Percentiles rank a stretch among this genome's conserved stretches.
Evolutionary conservation across 306 rosid species (phyloP).

Genomic region (Luffa aegyptiaca): DNA sequence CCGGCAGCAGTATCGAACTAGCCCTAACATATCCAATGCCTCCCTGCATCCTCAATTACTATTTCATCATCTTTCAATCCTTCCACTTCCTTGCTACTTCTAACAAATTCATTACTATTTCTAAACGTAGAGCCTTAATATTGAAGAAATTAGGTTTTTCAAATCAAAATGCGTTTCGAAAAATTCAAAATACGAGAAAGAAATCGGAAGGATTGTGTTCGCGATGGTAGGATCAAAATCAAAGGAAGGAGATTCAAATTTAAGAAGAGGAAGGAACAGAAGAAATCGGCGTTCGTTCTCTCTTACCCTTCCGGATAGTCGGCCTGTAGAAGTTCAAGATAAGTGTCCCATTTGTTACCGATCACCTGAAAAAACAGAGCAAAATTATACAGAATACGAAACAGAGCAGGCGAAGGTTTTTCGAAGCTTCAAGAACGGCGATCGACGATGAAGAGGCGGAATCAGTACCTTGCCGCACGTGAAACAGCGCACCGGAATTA

Average conservation of each 20-base stretch:
- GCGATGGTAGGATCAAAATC: neutral
- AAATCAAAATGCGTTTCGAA: too few species aligned
- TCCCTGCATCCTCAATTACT: neutral
- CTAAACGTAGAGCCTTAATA: too few species aligned
- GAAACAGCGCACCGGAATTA: conserved; percentile 7
- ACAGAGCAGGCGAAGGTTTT: neutral
- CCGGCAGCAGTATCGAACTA: conserved; percentile 86
- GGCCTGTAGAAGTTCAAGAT: neutral
- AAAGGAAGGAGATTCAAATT: too few species aligned
- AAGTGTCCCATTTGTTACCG: neutral
- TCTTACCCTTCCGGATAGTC: neutral
- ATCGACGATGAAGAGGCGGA: too few species aligned
- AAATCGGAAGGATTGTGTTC: neutral
- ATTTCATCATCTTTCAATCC: too few species aligned
- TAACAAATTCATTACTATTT: too few species aligned
- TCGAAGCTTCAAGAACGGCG: too few species aligned
- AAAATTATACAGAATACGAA: neutral
- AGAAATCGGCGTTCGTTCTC: neutral
- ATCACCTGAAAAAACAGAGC: neutral
- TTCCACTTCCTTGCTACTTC: too few species aligned
- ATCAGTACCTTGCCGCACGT: conserved; percentile 7
- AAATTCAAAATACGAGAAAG: neutral
- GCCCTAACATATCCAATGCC: conserved; percentile 17
- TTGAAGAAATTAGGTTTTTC: too few species aligned
- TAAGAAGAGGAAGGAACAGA: too few species aligned